Base-by-base conservation (phyloP, 768 basidiomycete genomes). In the Butyriboletus loyo region DNA sequence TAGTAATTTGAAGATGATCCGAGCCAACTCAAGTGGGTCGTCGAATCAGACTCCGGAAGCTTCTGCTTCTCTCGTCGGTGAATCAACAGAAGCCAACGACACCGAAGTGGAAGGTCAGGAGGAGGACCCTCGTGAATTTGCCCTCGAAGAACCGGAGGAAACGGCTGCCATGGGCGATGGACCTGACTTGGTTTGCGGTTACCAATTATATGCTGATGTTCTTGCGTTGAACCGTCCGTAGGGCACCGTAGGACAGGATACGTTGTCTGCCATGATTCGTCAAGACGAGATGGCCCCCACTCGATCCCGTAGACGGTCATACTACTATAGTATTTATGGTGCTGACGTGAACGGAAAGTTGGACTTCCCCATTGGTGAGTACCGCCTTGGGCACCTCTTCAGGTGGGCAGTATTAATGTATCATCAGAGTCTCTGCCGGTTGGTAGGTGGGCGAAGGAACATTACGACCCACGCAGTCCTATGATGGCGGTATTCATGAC, bases 181-280 rank as follows among this genome's bases (percentile, higher is more conserved):
- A 9, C 60, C 36, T 46, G 67, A 69, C 39, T 55, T 66, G 56
- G 64, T 71, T 56, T 43, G 64, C 31, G 22, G 27, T 37, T 37
- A 8, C 14, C 49, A 52, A 28, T 31, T 42, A 34, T 40, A 38
- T 51, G 5, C 2, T 41, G 37, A 7, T 42, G 30, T 39, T 43
- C 17, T 43, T 45, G 30, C 49, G 41, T 53, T 55, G 34, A 58
- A 56, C 50, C 32, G 30, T 52, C 42, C 50, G 17, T 57, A 89
- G 87, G 87, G 87, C n/a, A 58, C 61, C 7, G 85, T 89, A 46
- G 79, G 85, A 17, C 86, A 89, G 57, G 87, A 90, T 60, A 81
- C 86, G 7, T 72, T 90, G 37, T 79, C 82, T 46, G 72, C 79
- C 17, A 87, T 88, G 84, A 89, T 90, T 60, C 78, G 83, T 35